Base-by-base conservation (phyloP, 1,284 basidiomycete genomes). In the Cryptococcus sp. region DNA sequence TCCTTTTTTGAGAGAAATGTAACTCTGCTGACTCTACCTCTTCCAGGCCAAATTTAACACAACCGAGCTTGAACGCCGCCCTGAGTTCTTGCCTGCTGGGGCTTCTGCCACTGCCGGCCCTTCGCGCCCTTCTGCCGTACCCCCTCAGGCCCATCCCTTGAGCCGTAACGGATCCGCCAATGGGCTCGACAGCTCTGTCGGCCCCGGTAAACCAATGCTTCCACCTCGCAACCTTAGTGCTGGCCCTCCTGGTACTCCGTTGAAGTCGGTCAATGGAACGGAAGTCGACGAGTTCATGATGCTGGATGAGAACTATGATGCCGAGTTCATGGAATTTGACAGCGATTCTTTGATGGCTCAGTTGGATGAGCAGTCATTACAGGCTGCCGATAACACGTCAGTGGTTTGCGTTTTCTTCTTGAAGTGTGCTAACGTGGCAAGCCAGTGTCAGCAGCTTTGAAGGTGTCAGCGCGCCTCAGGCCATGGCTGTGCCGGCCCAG, bases 21-120 rank as follows among this genome's bases (percentile, higher is more conserved):
- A 16, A 8, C 44, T 16, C 16, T 38, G 5, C n/a, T 55, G 39
- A 45, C 18, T 16, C 2, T 20, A 24, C 18, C 16, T n/a, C 39
- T 3, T 48, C 50, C 13, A 89, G 89, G 80, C 82, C n/a, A 92
- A 88, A 72, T 85, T 94, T 61, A 86, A 93, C 68, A 81, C 82
- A 53, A 80, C 77, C 21, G 82, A 85, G 6, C 79, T 95, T 0
- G 85, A 94, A 72, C 84, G 91, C 49, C 82, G 87, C 16, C 85
- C 89, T 13, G 89, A 91, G 66, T 88, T 86, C 59, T 82, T 84
- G 23, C 64, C 67, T 11, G 57, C 65, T 11, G 57, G 50, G 23
- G 64, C 55, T 7, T 12, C n/a, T 44, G 21, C 65, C 18, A 55
- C 53, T 24, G 55, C 68, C 0, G 68, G 59, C 5, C 60, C 67